Evolutionary conservation across 2,329 filamentous ascomycete species (phyloP), one percentile per base, ranked within the genome.

Genomic region (Exophiala spinifera): DNA sequence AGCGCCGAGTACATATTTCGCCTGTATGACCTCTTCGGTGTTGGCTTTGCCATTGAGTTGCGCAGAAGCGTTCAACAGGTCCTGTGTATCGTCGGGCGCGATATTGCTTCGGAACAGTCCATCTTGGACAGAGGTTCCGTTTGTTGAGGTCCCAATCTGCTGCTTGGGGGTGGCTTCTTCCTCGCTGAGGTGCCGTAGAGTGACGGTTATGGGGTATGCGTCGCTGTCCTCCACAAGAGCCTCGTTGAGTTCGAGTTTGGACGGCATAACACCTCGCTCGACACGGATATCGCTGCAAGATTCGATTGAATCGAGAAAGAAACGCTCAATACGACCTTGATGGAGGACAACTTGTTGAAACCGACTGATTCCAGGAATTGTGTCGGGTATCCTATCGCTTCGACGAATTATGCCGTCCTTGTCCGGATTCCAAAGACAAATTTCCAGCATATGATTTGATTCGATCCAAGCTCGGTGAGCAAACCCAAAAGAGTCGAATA

Each of bases 401-500:
- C 19, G 15, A 11, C 13, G 13, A 46, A 46, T 14, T 10, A 46
- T 25, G 19, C 15, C 17, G 28, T 19, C 31, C 33, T 28, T 13
- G 14, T 17, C 19, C 23, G 13, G 20, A 39, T 52, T 86, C 63
- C 79, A 81, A 53, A 80, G 74, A 34, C 55, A 70, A 51, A 85
- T 81, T 72, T 86, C 85, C 17, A 85, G 74, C 72, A 87, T 80
- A 63, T 83, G 82, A 65, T 86, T 86, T 11, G 81, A 78, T 62
- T 88, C 85, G 47, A 82, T 83, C 79, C 81, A 83, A 1, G 78
- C 79, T 7, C 78, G 72, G 57, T 87, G 79, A 2, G 75, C 83
- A 53, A 89, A 80, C 0, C 83, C 86, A 61, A 90, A 86, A 46
- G 80, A 83, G 61, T 89, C 84, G 51, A 89, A 80, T 13, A 89